phyloP scores from a whole-genome alignment of 805 yeast species.

The Ogataea degrootiae region DNA sequence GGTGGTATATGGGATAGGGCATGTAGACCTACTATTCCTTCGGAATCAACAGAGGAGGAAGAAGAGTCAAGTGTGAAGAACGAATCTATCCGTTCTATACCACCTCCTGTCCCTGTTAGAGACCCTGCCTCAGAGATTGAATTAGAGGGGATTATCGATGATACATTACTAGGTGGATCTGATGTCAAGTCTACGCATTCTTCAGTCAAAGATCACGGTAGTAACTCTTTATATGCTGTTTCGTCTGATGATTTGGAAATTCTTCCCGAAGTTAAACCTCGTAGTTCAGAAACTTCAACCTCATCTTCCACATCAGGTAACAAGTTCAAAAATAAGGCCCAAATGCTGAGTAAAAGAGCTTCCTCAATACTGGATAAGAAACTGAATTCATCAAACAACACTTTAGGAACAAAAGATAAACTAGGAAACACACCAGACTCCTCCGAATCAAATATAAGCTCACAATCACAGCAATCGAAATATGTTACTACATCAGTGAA shows the following conservation, averaged over 20 bases:
- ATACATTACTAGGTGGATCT: not conserved
- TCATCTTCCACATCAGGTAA: constrained; percentile 1
- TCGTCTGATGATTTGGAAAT: not conserved
- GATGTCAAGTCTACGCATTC: not conserved
- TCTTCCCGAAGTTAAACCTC: not conserved
- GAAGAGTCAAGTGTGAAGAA: not conserved
- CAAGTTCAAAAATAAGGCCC: constrained; percentile 9
- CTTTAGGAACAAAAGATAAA: not conserved
- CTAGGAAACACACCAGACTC: not conserved
- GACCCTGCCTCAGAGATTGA: not conserved
- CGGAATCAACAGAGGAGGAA: not conserved
- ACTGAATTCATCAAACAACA: constrained; percentile 12
- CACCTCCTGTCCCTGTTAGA: constrained; percentile 6
- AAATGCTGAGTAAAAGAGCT: constrained; percentile 12
- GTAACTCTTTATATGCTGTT: not conserved
- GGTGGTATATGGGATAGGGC: constrained; percentile 89
- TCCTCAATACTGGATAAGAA: constrained; percentile 8
- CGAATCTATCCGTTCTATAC: not conserved
- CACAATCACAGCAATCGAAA: not conserved
- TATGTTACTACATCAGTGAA: constrained; percentile 34
- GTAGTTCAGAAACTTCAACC: constrained; percentile 3
- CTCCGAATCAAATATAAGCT: not conserved
- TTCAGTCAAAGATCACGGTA: not conserved
- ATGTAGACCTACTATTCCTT: constrained; percentile 13
- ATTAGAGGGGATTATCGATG: not conserved